These are phyloP conservation scores for Colletotrichum tabaci DNA, from an alignment of 2,329 filamentous ascomycete species.

Conservation along the genomic window DNA sequence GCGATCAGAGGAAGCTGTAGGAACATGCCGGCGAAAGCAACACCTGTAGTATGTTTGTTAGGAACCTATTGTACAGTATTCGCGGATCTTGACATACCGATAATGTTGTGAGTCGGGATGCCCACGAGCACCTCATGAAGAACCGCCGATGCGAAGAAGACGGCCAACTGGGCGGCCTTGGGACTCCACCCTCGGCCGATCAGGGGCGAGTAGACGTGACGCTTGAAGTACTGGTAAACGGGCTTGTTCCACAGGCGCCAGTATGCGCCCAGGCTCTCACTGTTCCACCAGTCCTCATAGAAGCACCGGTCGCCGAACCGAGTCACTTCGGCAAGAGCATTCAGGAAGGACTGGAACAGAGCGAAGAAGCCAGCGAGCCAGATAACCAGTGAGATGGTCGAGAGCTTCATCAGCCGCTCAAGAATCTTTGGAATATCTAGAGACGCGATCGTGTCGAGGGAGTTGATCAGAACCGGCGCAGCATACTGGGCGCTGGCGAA, in stretches of 20 bases:
- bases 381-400: conserved; percentile 94
- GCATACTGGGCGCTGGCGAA: conserved; percentile 95
- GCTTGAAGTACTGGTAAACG: conserved; percentile 95
- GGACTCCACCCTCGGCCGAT: conserved; percentile 86
- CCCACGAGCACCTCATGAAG: conserved; percentile 95
- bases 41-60: conserved; percentile 67
- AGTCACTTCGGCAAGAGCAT: conserved; percentile 91
- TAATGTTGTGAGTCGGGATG: conserved; percentile 93
- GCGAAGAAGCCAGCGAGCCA: conserved; percentile 99
- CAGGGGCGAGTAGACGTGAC: conserved; percentile 92
- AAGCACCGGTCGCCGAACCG: conserved; percentile 94
- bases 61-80: background rate
- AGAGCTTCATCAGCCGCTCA: conserved; percentile 93
- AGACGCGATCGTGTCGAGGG: conserved; percentile 86
- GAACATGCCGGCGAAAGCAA: conserved; percentile 95
- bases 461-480: conserved; percentile 89
- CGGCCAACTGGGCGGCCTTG: conserved; percentile 79
- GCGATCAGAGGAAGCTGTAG: conserved; percentile 90
- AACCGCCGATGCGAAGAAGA: conserved; percentile 90
- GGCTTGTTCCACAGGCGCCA: conserved; percentile 99
- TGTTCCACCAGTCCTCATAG: conserved; percentile 99
- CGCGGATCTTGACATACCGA: conserved; percentile 68
- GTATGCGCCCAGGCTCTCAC: conserved; percentile 85
- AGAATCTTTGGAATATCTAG: conserved; percentile 86
- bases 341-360: conserved; percentile 92